Percentiles rank a stretch among this genome's conserved stretches.
Evolutionary conservation across 192 early-diverging fungal genomes (phyloP).

Genomic region (Coemansia sp.): DNA sequence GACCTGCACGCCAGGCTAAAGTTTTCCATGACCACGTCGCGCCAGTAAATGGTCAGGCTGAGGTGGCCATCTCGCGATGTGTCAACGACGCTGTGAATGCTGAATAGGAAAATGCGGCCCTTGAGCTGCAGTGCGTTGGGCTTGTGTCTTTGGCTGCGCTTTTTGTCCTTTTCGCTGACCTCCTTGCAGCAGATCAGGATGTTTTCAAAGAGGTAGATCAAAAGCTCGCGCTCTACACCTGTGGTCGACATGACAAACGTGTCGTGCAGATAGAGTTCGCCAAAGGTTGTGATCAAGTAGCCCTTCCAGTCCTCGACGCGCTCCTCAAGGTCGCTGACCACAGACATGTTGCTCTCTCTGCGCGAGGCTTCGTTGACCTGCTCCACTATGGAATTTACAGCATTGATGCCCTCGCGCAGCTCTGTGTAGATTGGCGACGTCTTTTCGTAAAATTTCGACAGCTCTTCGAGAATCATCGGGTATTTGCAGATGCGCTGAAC

Average conservation of each 20-base stretch:
- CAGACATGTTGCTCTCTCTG: slow-evolving; percentile 81
- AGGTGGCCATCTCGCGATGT: slow-evolving; percentile 57
- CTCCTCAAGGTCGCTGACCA: slow-evolving; percentile 77
- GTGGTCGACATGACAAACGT: slow-evolving; percentile 81
- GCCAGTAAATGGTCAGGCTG: slow-evolving; percentile 83
- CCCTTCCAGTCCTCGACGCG: slow-evolving; percentile 94
- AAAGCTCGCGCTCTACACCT: slow-evolving; percentile 77
- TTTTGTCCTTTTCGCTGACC: slow-evolving; percentile 66
- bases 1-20: slow-evolving; percentile 90
- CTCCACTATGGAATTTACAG: slow-evolving; percentile 85
- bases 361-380: slow-evolving; percentile 90
- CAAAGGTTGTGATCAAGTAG: slow-evolving; percentile 73
- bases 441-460: slow-evolving; percentile 66
- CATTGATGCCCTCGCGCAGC: slow-evolving; percentile 70
- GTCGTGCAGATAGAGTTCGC: slow-evolving; percentile 81
- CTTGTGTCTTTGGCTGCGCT: slow-evolving; percentile 53
- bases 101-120: slow-evolving; percentile 84
- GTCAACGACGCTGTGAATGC: slow-evolving; percentile 74
- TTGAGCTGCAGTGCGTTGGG: slow-evolving; percentile 68
- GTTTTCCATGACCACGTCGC: slow-evolving; percentile 75
- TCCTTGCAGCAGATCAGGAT: slow-evolving; percentile 95
- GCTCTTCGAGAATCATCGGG: slow-evolving; percentile 73
- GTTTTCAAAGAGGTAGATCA: slow-evolving; percentile 92
- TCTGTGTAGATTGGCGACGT: slow-evolving; percentile 62
- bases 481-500: slow-evolving; percentile 99